Percentiles rank a stretch among this genome's conserved stretches.
phyloP scores from a whole-genome alignment of 331 rosid genomes.

The Pyrus hybrid region DNA sequence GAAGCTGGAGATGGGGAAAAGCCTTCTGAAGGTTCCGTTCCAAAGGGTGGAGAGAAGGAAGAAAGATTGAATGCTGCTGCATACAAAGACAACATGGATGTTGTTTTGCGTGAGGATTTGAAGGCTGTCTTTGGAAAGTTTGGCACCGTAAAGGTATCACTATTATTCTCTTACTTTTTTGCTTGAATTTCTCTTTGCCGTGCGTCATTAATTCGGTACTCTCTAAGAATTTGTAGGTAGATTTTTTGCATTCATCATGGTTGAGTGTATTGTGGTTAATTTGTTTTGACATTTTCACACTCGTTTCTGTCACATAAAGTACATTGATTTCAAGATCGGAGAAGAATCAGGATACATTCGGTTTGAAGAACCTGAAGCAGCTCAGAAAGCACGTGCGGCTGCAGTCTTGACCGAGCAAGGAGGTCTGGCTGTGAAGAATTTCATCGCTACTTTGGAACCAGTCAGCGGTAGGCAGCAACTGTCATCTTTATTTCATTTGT shows the following conservation, averaged over 20 bases:
- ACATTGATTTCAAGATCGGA: constrained; percentile 81
- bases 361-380: constrained; percentile 70
- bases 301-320: constrained; percentile 28
- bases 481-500: neutral
- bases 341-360: constrained; percentile 72
- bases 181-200: neutral
- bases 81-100: constrained; percentile 59
- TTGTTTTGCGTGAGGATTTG: constrained; percentile 83
- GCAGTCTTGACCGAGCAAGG: constrained; percentile 65
- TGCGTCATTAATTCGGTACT: neutral
- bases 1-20: constrained; percentile 33
- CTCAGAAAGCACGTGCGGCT: constrained; percentile 89
- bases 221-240: neutral
- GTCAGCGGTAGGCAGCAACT: constrained; percentile 46
- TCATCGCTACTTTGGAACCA: constrained; percentile 63
- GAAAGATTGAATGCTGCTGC: constrained; percentile 34
- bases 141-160: constrained; percentile 70
- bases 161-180: neutral
- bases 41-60: constrained; percentile 30
- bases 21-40: constrained; percentile 10
- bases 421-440: constrained; percentile 75
- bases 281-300: constrained; percentile 8
- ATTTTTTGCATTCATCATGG: neutral
- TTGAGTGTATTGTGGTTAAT: neutral
- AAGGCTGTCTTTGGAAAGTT: constrained; percentile 56